Conservation (phyloP, 257 asterid species). For the Knoxia roxburghii region DNA sequence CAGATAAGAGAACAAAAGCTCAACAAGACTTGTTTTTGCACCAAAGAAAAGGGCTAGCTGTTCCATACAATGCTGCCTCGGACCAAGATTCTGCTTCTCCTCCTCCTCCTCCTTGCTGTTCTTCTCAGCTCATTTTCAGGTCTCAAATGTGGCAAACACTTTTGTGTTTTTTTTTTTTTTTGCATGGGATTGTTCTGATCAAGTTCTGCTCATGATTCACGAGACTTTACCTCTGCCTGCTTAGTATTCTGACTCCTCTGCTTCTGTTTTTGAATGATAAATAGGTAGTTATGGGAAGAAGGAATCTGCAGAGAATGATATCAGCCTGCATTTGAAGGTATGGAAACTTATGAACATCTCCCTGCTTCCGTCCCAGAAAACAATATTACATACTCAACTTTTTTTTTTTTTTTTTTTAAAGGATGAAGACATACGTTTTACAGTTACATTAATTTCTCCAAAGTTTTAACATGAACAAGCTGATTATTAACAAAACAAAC, state of each 20-base stretch:
- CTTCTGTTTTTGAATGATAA: too few species aligned
- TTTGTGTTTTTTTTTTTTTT: too few species aligned
- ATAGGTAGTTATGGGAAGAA: constrained; percentile 5
- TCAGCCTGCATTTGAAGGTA: constrained; percentile 22
- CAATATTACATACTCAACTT: too few species aligned
- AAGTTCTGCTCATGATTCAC: not conserved
- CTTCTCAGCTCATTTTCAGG: constrained; percentile 15
- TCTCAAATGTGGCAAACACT: too few species aligned
- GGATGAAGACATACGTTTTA: too few species aligned
- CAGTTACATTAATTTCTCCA: too few species aligned
- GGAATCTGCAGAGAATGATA: not conserved
- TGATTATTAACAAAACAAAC: not conserved
- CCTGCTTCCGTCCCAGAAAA: not conserved
- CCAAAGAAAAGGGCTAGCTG: too few species aligned
- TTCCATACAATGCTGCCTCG: constrained; percentile 1
- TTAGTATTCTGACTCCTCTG: too few species aligned
- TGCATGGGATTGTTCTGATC: not conserved
- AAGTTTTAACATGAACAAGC: too few species aligned
- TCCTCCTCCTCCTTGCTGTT: constrained; percentile 13
- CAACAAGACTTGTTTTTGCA: too few species aligned
- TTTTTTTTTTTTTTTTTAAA: too few species aligned
- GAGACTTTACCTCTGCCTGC: too few species aligned
- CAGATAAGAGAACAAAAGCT: not conserved
- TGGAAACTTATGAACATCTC: not conserved
- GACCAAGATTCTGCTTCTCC: not conserved